Percentiles rank a stretch among this genome's conserved stretches.
Conservation (phyloP, 306 rosid species). For the Corylus heterophylla region DNA sequence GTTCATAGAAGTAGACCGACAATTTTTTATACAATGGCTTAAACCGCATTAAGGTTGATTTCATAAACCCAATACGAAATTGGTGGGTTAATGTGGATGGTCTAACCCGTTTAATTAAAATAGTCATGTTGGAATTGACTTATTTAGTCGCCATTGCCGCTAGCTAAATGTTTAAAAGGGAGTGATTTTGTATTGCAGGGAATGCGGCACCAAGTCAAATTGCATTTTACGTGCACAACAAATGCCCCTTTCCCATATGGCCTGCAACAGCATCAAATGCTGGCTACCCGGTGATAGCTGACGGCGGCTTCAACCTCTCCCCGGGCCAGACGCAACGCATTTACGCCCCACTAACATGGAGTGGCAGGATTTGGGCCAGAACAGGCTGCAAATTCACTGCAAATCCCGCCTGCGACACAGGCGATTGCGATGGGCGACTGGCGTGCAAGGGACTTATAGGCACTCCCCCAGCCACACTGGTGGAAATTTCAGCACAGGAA, state of each 20-base stretch:
- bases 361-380: slow-evolving; percentile 91
- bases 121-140: too few species aligned
- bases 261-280: slow-evolving; percentile 83
- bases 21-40: too few species aligned
- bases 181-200: slow-evolving; percentile 31
- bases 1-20: neutral
- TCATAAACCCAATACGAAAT: too few species aligned
- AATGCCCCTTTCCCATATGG: slow-evolving; percentile 84
- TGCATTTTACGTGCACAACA: slow-evolving; percentile 58
- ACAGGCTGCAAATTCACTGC: slow-evolving; percentile 69
- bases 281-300: slow-evolving; percentile 70
- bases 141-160: too few species aligned
- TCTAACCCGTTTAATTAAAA: too few species aligned
- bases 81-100: too few species aligned
- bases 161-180: neutral
- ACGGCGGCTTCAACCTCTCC: slow-evolving; percentile 79
- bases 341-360: slow-evolving; percentile 70
- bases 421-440: slow-evolving; percentile 76
- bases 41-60: too few species aligned
- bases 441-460: slow-evolving; percentile 86
- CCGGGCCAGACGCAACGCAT: slow-evolving; percentile 46
- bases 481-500: slow-evolving; percentile 62
- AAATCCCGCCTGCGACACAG: slow-evolving; percentile 71
- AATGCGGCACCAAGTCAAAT: slow-evolving; percentile 45
- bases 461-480: slow-evolving; percentile 76